Evolutionary conservation across 2,329 filamentous ascomycete species (phyloP), one percentile per base, ranked within the genome.

Genomic region (Nothopassalora personata): DNA sequence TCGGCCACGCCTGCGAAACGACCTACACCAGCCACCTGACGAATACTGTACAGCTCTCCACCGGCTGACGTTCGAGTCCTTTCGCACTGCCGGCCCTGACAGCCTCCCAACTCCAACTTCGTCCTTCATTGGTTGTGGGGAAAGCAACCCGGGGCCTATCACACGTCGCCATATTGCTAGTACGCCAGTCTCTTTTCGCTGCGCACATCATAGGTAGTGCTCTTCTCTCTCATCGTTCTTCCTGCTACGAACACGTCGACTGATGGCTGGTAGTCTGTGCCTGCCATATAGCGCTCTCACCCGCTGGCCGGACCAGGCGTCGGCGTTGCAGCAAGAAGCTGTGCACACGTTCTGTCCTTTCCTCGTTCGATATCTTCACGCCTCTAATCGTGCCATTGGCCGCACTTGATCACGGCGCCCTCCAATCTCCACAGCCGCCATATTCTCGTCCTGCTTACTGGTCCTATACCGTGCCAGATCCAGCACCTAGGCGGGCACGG

Each of bases 201-300:
- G 58, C 61, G 58, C 60, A 54, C 62, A 60, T 50, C 56, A 57
- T 54, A 64, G 62, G 62, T 64, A 60, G 49, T 54, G 47, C 54
- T 39, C 45, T 54, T 30, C 53, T 48, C 54, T 62, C 54, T 36
- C 53, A 39, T 53, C 54, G 9, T 52, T 31, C 54, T 53, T 33
- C 19, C 50, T 49, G 19, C 36, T 39, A 39, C 49, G 53, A 51
- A 43, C 50, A 60, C 34, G 27, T 27, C 54, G 46, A 60, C 61
- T 65, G 59, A 65, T 65, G 63, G 63, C 58, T 59, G 39, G 34
- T 59, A 61, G 59, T 57, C 57, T 49, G 56, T 57, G 53, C 57
- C 50, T 57, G 53, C 57, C 50, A 47, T 39, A 52, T 52, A 60
- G 59, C 56, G 55, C 59, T 56, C 33, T 39, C 45, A 33, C 45